A percentile compares a stretch with the other conserved stretches of the same genome.
phyloP scores from a whole-genome alignment of 768 basidiomycete genomes.

The Xerocomus spinulosus region DNA sequence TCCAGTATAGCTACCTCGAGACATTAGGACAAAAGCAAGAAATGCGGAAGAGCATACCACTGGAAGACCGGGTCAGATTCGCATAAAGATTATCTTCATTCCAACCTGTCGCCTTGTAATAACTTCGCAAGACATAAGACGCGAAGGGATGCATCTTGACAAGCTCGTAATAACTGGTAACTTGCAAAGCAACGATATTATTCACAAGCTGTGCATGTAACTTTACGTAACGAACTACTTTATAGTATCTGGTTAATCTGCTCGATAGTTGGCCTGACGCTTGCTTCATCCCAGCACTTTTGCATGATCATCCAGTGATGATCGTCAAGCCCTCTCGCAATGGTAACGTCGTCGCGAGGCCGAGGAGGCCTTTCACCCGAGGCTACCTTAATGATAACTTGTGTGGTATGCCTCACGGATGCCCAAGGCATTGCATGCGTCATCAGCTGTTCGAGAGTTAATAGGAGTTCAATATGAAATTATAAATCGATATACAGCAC shows the following conservation, averaged over 20 bases:
- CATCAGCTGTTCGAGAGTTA: slow-evolving; percentile 37
- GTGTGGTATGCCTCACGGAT: slow-evolving; percentile 47
- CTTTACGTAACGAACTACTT: slow-evolving; percentile 15
- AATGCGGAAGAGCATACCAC: slow-evolving; percentile 47
- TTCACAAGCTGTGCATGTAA: too few species aligned
- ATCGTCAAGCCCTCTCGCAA: slow-evolving; percentile 43
- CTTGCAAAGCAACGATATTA: too few species aligned
- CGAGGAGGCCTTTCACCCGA: slow-evolving; percentile 41
- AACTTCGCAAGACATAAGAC: slow-evolving; percentile 81
- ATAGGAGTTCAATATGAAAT: background rate
- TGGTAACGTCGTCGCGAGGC: slow-evolving; percentile 33
- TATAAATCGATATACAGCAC: slow-evolving; percentile 26
- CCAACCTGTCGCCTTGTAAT: slow-evolving; percentile 93
- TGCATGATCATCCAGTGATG: slow-evolving; percentile 42
- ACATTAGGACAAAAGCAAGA: slow-evolving; percentile 5
- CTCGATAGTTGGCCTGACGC: slow-evolving; percentile 38
- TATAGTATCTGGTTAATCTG: slow-evolving; percentile 28
- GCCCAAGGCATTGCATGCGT: slow-evolving; percentile 51
- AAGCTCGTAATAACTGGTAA: too few species aligned
- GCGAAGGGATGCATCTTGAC: slow-evolving; percentile 79
- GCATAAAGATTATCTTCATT: slow-evolving; percentile 94
- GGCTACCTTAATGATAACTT: slow-evolving; percentile 45
- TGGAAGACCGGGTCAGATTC: slow-evolving; percentile 84
- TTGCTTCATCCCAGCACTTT: slow-evolving; percentile 40
- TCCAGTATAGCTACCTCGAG: slow-evolving; percentile 72